Evolutionary conservation across 2,329 filamentous ascomycete species (phyloP).

Genomic region (Verticillium isaacii): DNA sequence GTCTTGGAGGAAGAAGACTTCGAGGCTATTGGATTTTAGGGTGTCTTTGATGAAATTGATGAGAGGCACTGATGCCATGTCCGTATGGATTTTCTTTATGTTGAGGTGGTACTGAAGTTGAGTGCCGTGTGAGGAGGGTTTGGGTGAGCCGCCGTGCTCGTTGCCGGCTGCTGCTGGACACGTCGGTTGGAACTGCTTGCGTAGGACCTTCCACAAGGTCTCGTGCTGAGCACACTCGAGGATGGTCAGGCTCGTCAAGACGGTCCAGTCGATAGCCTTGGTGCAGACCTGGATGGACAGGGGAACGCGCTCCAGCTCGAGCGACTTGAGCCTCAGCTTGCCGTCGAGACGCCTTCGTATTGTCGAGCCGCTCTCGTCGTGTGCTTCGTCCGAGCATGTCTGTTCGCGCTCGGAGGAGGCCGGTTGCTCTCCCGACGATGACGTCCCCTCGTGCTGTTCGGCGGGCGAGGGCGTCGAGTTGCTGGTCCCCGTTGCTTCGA

Average conservation of each 20-base stretch:
- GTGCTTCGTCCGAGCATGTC: not conserved
- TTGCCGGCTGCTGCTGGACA: constrained; percentile 19
- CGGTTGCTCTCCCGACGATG: not conserved
- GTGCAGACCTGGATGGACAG: constrained; percentile 69
- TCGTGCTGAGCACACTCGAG: constrained; percentile 71
- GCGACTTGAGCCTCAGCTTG: constrained; percentile 61
- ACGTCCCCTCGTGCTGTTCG: not conserved
- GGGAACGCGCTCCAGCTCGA: constrained; percentile 71
- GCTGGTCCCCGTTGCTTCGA: not conserved
- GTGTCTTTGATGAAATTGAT: constrained; percentile 74
- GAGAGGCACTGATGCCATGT: constrained; percentile 63
- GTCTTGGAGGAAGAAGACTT: constrained; percentile 74
- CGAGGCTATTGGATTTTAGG: constrained; percentile 72
- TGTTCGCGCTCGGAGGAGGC: not conserved
- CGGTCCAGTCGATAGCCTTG: constrained; percentile 69
- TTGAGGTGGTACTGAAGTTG: constrained; percentile 55
- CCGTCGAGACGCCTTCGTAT: constrained; percentile 40
- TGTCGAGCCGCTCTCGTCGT: constrained; percentile 12
- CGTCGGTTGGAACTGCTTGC: constrained; percentile 53
- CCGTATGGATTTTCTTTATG: constrained; percentile 71
- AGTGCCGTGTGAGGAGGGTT: not conserved
- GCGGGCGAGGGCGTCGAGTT: not conserved
- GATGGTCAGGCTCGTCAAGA: constrained; percentile 66
- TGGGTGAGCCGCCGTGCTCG: constrained; percentile 8
- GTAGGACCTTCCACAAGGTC: constrained; percentile 68